phyloP scores from a whole-genome alignment of 2,329 filamentous ascomycete species.

The Sporothrix mexicana region DNA sequence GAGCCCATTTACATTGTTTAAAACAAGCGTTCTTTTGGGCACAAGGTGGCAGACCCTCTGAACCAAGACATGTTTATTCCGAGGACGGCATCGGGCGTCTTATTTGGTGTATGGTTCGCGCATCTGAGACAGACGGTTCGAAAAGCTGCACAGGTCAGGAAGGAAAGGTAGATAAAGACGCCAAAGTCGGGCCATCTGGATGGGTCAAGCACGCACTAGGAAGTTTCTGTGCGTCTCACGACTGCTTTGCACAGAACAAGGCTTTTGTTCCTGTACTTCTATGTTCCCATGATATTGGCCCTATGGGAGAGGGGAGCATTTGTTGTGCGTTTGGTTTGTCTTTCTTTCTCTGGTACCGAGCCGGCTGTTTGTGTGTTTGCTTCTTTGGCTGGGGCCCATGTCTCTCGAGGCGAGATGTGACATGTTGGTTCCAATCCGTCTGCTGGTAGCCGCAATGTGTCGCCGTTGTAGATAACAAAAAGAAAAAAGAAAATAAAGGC shows the following conservation, averaged over 20 bases:
- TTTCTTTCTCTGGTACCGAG: background rate
- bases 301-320: background rate
- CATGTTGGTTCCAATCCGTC: background rate
- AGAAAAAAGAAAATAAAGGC: background rate
- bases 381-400: background rate
- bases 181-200: background rate
- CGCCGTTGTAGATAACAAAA: slow-evolving; percentile 8
- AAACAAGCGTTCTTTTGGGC: background rate
- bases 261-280: background rate
- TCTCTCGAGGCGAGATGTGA: slow-evolving; percentile 8
- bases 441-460: slow-evolving; percentile 13
- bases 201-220: background rate
- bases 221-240: background rate
- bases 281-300: background rate
- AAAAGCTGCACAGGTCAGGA: background rate
- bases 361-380: background rate
- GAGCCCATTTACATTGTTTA: background rate
- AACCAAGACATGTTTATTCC: background rate
- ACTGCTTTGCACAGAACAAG: background rate
- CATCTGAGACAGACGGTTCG: background rate
- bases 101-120: background rate
- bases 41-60: background rate
- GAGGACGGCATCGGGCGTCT: background rate
- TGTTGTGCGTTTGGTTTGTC: background rate
- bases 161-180: background rate